Percentiles rank a stretch among this genome's conserved stretches.
Conservation (phyloP, 2,329 filamentous ascomycete genomes). For the Aspergillus floridensis region DNA sequence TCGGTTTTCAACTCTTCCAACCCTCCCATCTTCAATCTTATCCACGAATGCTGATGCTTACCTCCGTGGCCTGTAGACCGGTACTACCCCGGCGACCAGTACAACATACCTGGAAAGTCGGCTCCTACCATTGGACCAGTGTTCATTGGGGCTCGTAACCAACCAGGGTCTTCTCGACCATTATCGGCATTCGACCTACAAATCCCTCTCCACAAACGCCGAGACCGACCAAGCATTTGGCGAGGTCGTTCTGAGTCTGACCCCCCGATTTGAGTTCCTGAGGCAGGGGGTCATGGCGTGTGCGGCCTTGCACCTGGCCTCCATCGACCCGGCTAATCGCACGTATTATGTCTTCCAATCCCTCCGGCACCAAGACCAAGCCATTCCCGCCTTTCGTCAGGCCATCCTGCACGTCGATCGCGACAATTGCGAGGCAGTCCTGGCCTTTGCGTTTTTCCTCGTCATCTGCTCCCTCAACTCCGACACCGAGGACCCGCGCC, state of each 20-base stretch:
- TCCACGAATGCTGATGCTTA: too few relatives aligned
- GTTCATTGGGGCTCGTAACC: background rate
- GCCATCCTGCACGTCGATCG: background rate
- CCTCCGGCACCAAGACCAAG: background rate
- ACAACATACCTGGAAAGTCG: too few relatives aligned
- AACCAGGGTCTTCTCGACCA: background rate
- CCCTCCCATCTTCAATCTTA: too few relatives aligned
- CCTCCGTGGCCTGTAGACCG: too few relatives aligned
- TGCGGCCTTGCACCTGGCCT: conserved; percentile 1
- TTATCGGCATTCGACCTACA: background rate
- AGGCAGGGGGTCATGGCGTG: conserved; percentile 6
- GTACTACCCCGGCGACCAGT: too few relatives aligned
- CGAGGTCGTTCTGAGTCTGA: background rate
- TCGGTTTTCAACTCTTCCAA: too few relatives aligned
- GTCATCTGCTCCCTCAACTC: background rate
- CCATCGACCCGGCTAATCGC: background rate
- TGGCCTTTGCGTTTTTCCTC: background rate
- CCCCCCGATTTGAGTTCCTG: background rate
- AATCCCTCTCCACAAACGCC: background rate
- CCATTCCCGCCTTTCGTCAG: background rate
- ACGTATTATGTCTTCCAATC: background rate
- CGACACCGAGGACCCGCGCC: background rate
- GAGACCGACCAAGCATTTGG: background rate
- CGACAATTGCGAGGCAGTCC: conserved; percentile 6
- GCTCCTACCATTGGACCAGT: background rate